Percentiles rank a stretch among this genome's conserved stretches.
Conservation (phyloP, 257 asterid genomes). For the Galeopsis tetrahit region DNA sequence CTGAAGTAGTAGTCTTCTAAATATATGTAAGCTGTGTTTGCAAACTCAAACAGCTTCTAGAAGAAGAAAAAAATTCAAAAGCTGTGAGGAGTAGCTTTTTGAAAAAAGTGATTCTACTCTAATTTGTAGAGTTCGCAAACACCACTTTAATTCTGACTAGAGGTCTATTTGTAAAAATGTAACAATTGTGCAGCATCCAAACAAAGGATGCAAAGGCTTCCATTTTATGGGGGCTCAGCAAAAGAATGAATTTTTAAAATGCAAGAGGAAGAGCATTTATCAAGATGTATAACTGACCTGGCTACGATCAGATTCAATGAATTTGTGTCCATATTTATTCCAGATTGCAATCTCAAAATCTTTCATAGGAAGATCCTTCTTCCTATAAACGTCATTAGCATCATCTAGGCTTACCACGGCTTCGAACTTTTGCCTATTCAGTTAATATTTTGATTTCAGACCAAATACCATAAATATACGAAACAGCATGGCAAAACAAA, state of each 20-base stretch:
- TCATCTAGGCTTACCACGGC: constrained; percentile 45
- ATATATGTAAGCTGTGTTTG: not conserved
- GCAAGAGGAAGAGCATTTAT: not conserved
- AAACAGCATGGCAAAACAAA: constrained; percentile 5
- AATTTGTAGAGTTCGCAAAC: no score
- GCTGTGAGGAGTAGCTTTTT: no score
- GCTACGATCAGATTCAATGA: constrained; percentile 42
- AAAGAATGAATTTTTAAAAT: constrained; percentile 9
- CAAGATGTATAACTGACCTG: constrained; percentile 45
- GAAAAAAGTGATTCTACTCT: no score
- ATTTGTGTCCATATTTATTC: constrained; percentile 48
- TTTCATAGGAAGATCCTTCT: constrained; percentile 50
- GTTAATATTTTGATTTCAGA: constrained; percentile 14
- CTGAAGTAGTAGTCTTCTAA: constrained; percentile 9
- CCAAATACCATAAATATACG: constrained; percentile 2
- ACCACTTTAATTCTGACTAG: not conserved
- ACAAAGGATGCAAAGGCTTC: constrained; percentile 7
- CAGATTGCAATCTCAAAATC: constrained; percentile 62
- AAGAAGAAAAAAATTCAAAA: no score
- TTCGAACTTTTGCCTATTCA: constrained; percentile 60
- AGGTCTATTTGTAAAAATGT: not conserved
- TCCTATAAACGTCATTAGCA: constrained; percentile 46
- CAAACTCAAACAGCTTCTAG: no score
- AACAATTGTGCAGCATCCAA: constrained; percentile 2
- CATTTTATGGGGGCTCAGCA: not conserved